These are phyloP conservation scores for Metschnikowia similis DNA, from an alignment of 805 yeast genomes.

Conservation along the genomic window DNA sequence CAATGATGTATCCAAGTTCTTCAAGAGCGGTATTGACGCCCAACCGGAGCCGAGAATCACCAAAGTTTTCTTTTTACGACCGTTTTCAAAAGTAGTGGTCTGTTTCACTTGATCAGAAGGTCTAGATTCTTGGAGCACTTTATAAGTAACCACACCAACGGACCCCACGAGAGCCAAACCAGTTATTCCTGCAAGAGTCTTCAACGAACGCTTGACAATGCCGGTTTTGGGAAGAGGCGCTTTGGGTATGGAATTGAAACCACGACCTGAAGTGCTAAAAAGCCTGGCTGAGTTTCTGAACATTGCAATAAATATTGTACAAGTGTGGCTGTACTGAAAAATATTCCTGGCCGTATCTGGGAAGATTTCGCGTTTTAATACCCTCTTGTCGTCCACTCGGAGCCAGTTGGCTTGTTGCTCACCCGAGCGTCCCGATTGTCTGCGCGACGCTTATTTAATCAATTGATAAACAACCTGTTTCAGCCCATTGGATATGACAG, in stretches of 20 bases:
- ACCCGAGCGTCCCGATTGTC: background rate
- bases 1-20: conserved; percentile 77
- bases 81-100: conserved; percentile 49
- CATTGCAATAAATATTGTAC: conserved; percentile 6
- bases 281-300: conserved; percentile 18
- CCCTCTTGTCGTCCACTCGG: background rate
- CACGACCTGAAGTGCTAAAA: conserved; percentile 22
- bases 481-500: background rate
- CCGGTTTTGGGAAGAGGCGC: conserved; percentile 18
- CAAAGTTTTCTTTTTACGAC: conserved; percentile 64
- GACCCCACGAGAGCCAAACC: conserved; percentile 52
- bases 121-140: conserved; percentile 56
- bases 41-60: conserved; percentile 89
- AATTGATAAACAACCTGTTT: background rate
- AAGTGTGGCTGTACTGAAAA: background rate
- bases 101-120: conserved; percentile 62
- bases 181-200: conserved; percentile 44
- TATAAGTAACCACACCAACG: conserved; percentile 46
- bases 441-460: background rate
- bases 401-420: conserved; percentile 2
- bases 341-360: background rate
- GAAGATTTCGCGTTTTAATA: conserved; percentile 3
- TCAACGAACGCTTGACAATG: conserved; percentile 41
- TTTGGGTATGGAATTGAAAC: conserved; percentile 16
- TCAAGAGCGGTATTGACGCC: conserved; percentile 86